phyloP scores from a whole-genome alignment of 1,139 yeast genomes.

The Debaryomycetaceae sp. region DNA sequence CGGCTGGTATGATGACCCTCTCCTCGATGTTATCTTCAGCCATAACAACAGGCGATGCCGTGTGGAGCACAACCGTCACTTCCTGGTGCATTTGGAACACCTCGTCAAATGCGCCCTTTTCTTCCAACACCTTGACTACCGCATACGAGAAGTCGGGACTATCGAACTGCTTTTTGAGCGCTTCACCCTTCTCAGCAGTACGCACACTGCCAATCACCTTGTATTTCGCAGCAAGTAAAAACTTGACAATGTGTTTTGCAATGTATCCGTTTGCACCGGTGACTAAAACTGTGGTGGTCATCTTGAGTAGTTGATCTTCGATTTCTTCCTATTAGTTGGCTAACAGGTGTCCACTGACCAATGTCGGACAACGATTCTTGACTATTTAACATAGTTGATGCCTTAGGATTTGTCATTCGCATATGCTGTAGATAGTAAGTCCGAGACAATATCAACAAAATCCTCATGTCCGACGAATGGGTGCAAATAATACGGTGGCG shows the following conservation, averaged over 20 bases:
- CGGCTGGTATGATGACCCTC: conserved; percentile 40
- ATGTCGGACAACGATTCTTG: too few relatives aligned
- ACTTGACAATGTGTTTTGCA: conserved; percentile 47
- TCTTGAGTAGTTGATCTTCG: neutral
- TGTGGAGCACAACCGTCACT: conserved; percentile 27
- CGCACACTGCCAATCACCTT: conserved; percentile 64
- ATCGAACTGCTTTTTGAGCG: conserved; percentile 23
- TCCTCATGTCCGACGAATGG: too few relatives aligned
- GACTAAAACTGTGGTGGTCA: conserved; percentile 33
- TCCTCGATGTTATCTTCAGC: conserved; percentile 35
- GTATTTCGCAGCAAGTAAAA: conserved; percentile 37
- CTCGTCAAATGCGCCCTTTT: conserved; percentile 31
- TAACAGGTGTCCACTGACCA: too few relatives aligned
- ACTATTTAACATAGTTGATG: too few relatives aligned
- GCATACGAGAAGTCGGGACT: conserved; percentile 27
- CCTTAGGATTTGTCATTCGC: too few relatives aligned
- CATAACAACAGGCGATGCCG: conserved; percentile 32
- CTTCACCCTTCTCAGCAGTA: conserved; percentile 50
- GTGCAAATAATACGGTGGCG: too few relatives aligned
- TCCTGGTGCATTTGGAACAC: conserved; percentile 27
- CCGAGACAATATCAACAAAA: too few relatives aligned
- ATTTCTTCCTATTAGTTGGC: too few relatives aligned
- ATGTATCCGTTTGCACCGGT: conserved; percentile 62
- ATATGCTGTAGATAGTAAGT: too few relatives aligned
- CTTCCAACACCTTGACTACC: conserved; percentile 32